phyloP scores from a whole-genome alignment of 148 eudicot species.

The Cornus suecica region DNA sequence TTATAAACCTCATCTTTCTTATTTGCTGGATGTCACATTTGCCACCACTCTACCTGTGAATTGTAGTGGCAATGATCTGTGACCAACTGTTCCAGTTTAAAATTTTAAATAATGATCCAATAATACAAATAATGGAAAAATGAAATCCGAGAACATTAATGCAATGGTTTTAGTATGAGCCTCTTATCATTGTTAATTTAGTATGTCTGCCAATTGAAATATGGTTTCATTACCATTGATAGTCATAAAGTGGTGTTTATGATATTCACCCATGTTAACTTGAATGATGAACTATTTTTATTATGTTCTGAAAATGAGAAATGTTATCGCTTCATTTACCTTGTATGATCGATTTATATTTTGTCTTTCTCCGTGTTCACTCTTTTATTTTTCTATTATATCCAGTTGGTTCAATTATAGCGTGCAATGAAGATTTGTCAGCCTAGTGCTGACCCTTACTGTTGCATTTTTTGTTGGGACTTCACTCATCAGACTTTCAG shows the following conservation, averaged over 20 bases:
- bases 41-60: neutral
- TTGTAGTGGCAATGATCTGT: neutral
- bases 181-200: neutral
- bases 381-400: neutral
- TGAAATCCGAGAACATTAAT: neutral
- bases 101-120: neutral
- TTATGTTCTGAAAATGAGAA: too few species aligned
- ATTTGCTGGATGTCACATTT: neutral
- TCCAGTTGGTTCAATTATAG: neutral
- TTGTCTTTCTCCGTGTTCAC: neutral
- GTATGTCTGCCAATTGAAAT: neutral
- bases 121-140: neutral
- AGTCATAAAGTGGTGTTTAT: neutral
- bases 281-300: neutral
- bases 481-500: neutral
- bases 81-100: neutral
- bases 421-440: neutral
- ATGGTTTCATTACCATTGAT: neutral
- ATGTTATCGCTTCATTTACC: neutral
- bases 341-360: neutral
- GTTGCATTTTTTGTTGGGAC: neutral
- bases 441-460: neutral
- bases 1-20: neutral
- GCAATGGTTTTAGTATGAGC: neutral
- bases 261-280: neutral